phyloP scores from a whole-genome alignment of 805 yeast species.

The Ogataea neopini region DNA sequence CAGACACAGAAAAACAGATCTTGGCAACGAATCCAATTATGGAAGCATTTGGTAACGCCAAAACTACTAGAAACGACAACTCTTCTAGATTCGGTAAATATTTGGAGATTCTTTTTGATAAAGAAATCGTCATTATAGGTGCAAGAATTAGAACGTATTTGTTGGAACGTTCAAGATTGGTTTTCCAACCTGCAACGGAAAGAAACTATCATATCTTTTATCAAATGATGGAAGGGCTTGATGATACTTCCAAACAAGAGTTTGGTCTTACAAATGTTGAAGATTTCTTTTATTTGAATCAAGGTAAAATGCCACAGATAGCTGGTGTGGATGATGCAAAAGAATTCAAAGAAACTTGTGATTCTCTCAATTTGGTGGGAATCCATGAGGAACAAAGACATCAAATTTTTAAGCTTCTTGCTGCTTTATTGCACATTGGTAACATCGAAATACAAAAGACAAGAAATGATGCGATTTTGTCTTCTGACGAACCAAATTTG shows the following conservation, averaged over 20 bases:
- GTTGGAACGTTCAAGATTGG: constrained; percentile 90
- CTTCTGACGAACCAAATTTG: constrained; percentile 84
- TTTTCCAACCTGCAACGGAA: constrained; percentile 87
- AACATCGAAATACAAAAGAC: constrained; percentile 85
- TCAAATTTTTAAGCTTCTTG: constrained; percentile 73
- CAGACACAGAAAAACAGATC: constrained; percentile 89
- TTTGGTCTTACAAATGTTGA: constrained; percentile 64
- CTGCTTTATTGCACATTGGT: constrained; percentile 91
- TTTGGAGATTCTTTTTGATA: constrained; percentile 84
- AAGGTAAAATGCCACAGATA: constrained; percentile 75
- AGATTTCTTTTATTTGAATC: constrained; percentile 81
- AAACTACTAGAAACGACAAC: constrained; percentile 94
- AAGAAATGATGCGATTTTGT: constrained; percentile 76
- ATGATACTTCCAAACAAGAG: constrained; percentile 51
- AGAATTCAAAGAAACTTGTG: constrained; percentile 75
- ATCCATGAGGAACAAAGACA: constrained; percentile 57
- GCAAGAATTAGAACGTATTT: constrained; percentile 92
- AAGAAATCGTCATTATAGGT: constrained; percentile 78
- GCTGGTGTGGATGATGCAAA: constrained; percentile 77
- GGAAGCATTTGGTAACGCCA: constrained; percentile 99
- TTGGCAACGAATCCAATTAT: constrained; percentile 95
- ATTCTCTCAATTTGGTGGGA: constrained; percentile 80
- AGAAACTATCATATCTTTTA: constrained; percentile 95
- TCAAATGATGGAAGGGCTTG: constrained; percentile 78
- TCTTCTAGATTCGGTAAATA: constrained; percentile 98